These are phyloP conservation scores for Chlorella sp. DNA, from an alignment of 139 green algal genomes.

Conservation along the genomic window DNA sequence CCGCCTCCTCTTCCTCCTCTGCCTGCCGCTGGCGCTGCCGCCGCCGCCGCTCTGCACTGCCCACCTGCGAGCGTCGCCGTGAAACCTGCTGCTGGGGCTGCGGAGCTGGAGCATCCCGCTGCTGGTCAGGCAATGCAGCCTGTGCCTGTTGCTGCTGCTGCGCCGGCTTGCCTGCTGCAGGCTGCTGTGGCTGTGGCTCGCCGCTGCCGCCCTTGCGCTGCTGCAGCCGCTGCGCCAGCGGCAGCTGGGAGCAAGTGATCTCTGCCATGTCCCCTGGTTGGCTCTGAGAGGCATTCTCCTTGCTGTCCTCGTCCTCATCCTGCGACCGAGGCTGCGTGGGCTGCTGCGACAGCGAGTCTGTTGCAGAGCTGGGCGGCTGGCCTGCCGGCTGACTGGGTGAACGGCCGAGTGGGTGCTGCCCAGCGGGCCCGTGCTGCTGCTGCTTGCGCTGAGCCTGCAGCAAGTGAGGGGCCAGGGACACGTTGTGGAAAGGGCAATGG, in stretches of 20 bases:
- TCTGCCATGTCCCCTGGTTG: not conserved
- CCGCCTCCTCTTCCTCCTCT: not conserved
- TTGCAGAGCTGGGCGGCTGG: not conserved
- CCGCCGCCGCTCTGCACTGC: not conserved
- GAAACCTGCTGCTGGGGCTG: not conserved
- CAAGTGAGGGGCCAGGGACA: too few species aligned
- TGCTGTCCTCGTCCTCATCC: not conserved
- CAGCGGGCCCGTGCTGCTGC: too few species aligned
- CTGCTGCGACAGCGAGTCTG: not conserved
- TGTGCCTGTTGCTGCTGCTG: not conserved
- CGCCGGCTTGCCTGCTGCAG: not conserved
- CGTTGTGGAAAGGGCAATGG: too few species aligned
- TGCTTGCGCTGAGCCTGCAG: too few species aligned
- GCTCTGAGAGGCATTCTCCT: not conserved
- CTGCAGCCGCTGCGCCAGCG: not conserved
- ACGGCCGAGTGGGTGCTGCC: too few species aligned
- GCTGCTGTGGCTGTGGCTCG: not conserved
- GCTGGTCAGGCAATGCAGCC: not conserved
- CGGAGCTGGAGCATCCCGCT: not conserved
- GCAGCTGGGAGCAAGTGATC: slow-evolving; percentile 7
- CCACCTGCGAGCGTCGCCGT: too few species aligned
- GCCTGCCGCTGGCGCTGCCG: not conserved
- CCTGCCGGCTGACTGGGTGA: not conserved
- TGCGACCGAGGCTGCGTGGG: not conserved
- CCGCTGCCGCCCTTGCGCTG: not conserved